Conservation (phyloP, 78 protist genomes). For the Creolimax fragrantissima region DNA sequence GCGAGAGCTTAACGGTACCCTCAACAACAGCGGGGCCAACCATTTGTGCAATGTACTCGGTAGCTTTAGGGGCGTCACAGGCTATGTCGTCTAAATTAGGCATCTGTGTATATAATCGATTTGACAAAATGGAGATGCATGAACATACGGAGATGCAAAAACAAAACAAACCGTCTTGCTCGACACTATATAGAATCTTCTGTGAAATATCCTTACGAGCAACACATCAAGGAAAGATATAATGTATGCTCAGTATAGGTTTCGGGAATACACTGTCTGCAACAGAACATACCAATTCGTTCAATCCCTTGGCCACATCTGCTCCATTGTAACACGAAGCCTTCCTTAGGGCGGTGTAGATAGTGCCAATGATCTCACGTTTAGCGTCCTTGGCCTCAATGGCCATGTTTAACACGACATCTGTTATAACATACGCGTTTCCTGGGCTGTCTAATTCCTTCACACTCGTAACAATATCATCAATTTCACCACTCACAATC, state of each 20-base stretch:
- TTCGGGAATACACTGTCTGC: no score
- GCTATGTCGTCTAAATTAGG: not conserved
- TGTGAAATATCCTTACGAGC: no score
- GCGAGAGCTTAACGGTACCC: not conserved
- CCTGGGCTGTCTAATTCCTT: not conserved
- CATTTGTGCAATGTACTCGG: not conserved
- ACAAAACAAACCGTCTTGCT: no score
- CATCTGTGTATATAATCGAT: no score
- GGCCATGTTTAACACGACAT: not conserved
- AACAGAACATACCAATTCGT: not conserved
- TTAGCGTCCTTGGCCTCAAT: not conserved
- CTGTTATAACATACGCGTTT: not conserved
- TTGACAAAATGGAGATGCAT: no score
- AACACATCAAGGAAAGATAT: no score
- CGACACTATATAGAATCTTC: no score
- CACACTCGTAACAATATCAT: not conserved
- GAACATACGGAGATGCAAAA: no score
- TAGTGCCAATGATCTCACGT: not conserved
- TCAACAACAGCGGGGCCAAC: not conserved
- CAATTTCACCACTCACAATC: not conserved
- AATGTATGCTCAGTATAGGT: no score
- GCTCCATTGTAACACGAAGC: not conserved
- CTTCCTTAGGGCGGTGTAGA: not conserved
- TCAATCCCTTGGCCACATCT: not conserved
- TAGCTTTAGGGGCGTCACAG: not conserved